Base-by-base conservation (phyloP, 2,329 filamentous ascomycete species). In the Penicillium sp. region DNA sequence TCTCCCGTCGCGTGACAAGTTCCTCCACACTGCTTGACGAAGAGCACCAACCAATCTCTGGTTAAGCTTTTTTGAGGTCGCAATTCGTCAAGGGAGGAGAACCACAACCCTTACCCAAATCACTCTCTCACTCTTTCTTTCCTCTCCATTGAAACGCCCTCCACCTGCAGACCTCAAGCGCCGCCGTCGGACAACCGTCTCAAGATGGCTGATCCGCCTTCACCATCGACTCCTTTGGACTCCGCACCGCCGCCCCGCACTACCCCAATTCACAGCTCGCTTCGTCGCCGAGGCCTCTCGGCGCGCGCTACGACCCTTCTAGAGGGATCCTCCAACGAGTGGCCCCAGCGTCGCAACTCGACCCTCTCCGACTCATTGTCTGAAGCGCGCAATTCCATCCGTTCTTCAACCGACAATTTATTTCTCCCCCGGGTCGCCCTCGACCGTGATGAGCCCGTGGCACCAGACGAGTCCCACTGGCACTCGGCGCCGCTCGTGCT, bases 401-500 rank as follows among this genome's bases (percentile, higher is more conserved):
- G 78, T 40, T 80, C 80, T 2, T 86, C 85, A 18, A 85, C 84
- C 0, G 83, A 87, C 59, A 82, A 87, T 55, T 73, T 93, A 26
- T 72, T 91, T 6, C 73, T 81, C 27, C 76, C 74, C 64, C 84
- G 69, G 71, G 81, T 56, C 57, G 54, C 47, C 34, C 72, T 54
- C 58, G 65, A 58, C 43, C 46, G 47, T 25, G 55, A 58, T 47
- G 52, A 60, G 5, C 66, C 68, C 25, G 56, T 67, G n/a, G 64
- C 69, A 35, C 55, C 75, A 27, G 81, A 84, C 34, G 74, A 80
- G 45, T 85, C 86, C 1, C 76, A 83, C 51, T 88, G 89, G 80
- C 84, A 93, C 52, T 87, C 83, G 2, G 74, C 87, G n/a, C 90
- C 91, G 1, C 73, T 97, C 32, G 84, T 82, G 0, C 85, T 95